Conservation (phyloP, 257 asterid species). For the Rhazya stricta region DNA sequence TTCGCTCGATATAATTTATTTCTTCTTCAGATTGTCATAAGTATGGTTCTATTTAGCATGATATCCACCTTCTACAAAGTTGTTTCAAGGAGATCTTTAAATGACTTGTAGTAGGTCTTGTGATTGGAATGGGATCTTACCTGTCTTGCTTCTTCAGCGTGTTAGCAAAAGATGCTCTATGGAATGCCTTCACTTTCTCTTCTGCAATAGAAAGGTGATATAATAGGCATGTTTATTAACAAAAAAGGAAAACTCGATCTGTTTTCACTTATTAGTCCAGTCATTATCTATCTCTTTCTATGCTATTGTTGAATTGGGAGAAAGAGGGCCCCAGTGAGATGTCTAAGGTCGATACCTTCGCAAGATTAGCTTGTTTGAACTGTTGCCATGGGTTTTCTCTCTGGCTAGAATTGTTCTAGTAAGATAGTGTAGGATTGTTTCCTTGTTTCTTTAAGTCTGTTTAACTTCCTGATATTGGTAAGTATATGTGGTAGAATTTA, state of each 20-base stretch:
- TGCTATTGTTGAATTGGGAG: background rate
- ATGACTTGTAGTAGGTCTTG: background rate
- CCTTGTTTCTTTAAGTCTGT: background rate
- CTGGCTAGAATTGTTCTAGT: constrained; percentile 4
- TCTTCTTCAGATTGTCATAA: background rate
- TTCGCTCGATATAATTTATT: background rate
- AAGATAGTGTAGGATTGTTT: background rate
- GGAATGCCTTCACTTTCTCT: background rate
- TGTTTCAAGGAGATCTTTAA: background rate
- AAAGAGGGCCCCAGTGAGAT: background rate
- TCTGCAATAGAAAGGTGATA: background rate
- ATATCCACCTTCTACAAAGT: background rate
- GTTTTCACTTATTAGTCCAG: background rate
- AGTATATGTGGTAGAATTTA: background rate
- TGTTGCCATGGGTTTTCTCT: background rate
- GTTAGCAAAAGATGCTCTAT: background rate
- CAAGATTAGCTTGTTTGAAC: background rate
- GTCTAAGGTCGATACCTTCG: background rate
- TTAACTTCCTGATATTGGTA: background rate
- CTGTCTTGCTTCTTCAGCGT: background rate
- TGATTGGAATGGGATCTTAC: background rate
- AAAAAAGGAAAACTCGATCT: too few species aligned
- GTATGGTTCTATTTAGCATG: background rate
- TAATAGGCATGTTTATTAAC: background rate
- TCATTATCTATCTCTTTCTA: background rate